Conservation (phyloP, 345 rosid species). For the Citrus glauca region DNA sequence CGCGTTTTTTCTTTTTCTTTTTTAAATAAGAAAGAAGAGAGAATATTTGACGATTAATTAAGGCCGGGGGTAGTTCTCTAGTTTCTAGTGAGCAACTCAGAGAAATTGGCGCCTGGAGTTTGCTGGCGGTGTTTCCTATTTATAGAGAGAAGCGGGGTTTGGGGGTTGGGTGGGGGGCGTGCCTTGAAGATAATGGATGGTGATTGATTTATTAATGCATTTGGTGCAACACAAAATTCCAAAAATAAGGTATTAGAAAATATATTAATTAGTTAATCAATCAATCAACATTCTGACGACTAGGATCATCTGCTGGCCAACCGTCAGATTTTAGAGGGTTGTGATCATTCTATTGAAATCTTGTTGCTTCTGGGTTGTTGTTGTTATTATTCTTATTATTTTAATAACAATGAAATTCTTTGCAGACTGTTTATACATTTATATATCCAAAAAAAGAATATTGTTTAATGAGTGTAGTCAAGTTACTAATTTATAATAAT, state of each 20-base stretch:
- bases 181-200: neutral
- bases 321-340: neutral
- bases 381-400: too few relatives aligned
- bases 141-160: conserved; percentile 8
- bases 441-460: too few relatives aligned
- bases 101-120: conserved; percentile 13
- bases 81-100: neutral
- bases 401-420: neutral
- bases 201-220: conserved; percentile 18
- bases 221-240: neutral
- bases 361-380: neutral
- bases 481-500: too few relatives aligned
- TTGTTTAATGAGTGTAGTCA: too few relatives aligned
- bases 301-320: conserved; percentile 18
- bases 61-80: too few relatives aligned
- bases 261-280: neutral
- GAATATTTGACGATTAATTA: neutral
- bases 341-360: neutral
- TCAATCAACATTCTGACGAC: conserved; percentile 7
- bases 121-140: neutral
- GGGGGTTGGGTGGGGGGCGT: too few relatives aligned
- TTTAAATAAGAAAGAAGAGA: neutral
- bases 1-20: too few relatives aligned
- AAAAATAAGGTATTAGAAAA: neutral
- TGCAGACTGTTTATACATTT: neutral